Evolutionary conservation across 352 stramenopile species (phyloP).

Genomic region (Phytophthora fragariaefolia): DNA sequence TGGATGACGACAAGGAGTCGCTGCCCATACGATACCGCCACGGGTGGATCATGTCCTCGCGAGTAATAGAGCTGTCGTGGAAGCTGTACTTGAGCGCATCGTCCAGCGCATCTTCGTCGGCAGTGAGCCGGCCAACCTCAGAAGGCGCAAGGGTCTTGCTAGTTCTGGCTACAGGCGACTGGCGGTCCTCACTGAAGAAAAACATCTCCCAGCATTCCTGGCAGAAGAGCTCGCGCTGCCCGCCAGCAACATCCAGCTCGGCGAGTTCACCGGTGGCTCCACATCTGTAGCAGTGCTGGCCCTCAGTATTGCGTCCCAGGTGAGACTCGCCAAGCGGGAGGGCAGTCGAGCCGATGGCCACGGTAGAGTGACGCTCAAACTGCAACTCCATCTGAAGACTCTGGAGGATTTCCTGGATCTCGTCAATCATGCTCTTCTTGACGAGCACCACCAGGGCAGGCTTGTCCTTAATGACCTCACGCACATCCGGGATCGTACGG

Average conservation of each 20-base stretch:
- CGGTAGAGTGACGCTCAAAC: constrained; percentile 76
- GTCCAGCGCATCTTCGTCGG: constrained; percentile 45
- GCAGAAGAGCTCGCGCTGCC: constrained; percentile 62
- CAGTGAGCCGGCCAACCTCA: constrained; percentile 24
- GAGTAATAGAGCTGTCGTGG: constrained; percentile 68
- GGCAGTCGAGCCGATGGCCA: constrained; percentile 53
- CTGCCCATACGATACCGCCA: constrained; percentile 59
- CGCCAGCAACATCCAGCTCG: constrained; percentile 56
- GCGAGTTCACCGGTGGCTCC: constrained; percentile 59
- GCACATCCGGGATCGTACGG: constrained; percentile 50
- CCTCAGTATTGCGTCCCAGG: constrained; percentile 29
- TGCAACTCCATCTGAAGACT: constrained; percentile 82
- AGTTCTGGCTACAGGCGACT: constrained; percentile 29
- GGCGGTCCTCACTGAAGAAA: constrained; percentile 63
- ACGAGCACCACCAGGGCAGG: constrained; percentile 57
- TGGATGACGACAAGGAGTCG: constrained; percentile 51
- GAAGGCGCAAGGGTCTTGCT: constrained; percentile 36
- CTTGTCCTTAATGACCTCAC: constrained; percentile 64
- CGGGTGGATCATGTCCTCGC: constrained; percentile 59
- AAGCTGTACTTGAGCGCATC: constrained; percentile 80
- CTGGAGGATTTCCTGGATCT: constrained; percentile 82
- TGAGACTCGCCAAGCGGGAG: constrained; percentile 25
- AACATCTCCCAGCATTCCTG: constrained; percentile 82
- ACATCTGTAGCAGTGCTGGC: constrained; percentile 59
- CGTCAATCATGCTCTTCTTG: constrained; percentile 80